A percentile compares a stretch with the other conserved stretches of the same genome.
Evolutionary conservation across 208 protist species (phyloP).

Genomic region (Entamoeba moshkovskii): DNA sequence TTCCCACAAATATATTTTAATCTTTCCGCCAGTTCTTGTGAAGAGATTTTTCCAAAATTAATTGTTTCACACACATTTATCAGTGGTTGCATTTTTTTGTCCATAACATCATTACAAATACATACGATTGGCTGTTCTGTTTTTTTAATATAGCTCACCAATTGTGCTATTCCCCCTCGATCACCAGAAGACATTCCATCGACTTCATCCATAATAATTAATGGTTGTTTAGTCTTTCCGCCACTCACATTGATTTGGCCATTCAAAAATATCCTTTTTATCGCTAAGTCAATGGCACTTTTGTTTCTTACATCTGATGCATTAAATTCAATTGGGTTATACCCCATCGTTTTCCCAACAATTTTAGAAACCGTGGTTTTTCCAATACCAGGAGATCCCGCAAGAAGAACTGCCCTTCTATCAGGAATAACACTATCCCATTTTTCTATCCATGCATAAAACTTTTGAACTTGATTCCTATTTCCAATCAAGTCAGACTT

Average conservation of each 20-base stretch:
- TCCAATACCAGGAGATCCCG: constrained; percentile 87
- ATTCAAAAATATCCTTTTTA: constrained; percentile 52
- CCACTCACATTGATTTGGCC: constrained; percentile 47
- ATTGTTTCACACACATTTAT: constrained; percentile 44
- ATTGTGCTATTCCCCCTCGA: constrained; percentile 72
- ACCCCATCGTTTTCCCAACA: constrained; percentile 61
- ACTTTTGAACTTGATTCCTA: not conserved
- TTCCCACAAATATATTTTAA: not conserved
- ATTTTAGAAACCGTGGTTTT: constrained; percentile 87
- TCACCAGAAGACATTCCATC: constrained; percentile 85
- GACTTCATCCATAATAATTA: constrained; percentile 94
- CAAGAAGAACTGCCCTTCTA: constrained; percentile 40
- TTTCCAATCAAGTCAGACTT: not conserved
- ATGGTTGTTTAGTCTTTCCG: not conserved
- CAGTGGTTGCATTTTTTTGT: constrained; percentile 70
- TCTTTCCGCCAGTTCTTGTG: not conserved
- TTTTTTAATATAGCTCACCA: constrained; percentile 67
- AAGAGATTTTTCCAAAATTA: not conserved
- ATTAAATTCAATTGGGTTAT: constrained; percentile 85
- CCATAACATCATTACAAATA: constrained; percentile 90
- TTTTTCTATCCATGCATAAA: not conserved
- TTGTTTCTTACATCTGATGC: constrained; percentile 86
- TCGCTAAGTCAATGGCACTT: constrained; percentile 59
- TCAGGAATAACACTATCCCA: not conserved
- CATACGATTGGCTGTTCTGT: constrained; percentile 78